phyloP scores from a whole-genome alignment of 495 filamentous ascomycete genomes.

The Aspergillus sparsus region DNA sequence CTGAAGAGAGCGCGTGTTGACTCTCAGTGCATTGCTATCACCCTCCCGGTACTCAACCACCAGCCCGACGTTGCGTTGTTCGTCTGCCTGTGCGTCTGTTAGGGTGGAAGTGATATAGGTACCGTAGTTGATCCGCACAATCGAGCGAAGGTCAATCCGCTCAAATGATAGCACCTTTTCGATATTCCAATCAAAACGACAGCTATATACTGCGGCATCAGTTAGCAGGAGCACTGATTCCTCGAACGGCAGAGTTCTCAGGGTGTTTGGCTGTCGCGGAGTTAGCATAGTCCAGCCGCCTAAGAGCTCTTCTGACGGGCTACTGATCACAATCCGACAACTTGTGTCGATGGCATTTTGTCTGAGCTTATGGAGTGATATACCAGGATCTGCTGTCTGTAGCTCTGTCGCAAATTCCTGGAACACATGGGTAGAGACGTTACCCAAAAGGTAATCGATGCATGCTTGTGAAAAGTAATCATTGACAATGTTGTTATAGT shows the following conservation, averaged over 20 bases:
- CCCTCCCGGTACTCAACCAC: slow-evolving; percentile 73
- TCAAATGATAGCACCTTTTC: slow-evolving; percentile 92
- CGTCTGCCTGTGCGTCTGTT: slow-evolving; percentile 70
- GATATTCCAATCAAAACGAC: slow-evolving; percentile 86
- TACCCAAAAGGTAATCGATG: slow-evolving; percentile 92
- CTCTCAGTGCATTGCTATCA: slow-evolving; percentile 62
- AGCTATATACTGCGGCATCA: slow-evolving; percentile 78
- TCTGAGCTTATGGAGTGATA: slow-evolving; percentile 78
- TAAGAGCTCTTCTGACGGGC: slow-evolving; percentile 77
- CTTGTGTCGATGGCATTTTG: slow-evolving; percentile 87
- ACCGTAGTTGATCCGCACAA: slow-evolving; percentile 71
- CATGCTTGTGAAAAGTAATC: slow-evolving; percentile 94
- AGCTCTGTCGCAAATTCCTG: slow-evolving; percentile 88
- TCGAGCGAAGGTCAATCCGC: slow-evolving; percentile 72
- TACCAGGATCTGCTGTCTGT: slow-evolving; percentile 82
- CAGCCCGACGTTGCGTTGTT: slow-evolving; percentile 77
- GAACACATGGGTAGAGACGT: slow-evolving; percentile 78
- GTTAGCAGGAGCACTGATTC: slow-evolving; percentile 87
- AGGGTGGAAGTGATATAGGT: slow-evolving; percentile 88
- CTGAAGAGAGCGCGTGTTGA: slow-evolving; percentile 82
- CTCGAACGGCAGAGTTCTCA: slow-evolving; percentile 70
- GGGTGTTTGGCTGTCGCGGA: slow-evolving; percentile 64
- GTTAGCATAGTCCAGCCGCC: slow-evolving; percentile 81
- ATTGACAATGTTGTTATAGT: slow-evolving; percentile 80
- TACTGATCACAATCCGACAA: slow-evolving; percentile 79